Conservation (phyloP, 495 filamentous ascomycete species). For the Neurospora sp. region DNA sequence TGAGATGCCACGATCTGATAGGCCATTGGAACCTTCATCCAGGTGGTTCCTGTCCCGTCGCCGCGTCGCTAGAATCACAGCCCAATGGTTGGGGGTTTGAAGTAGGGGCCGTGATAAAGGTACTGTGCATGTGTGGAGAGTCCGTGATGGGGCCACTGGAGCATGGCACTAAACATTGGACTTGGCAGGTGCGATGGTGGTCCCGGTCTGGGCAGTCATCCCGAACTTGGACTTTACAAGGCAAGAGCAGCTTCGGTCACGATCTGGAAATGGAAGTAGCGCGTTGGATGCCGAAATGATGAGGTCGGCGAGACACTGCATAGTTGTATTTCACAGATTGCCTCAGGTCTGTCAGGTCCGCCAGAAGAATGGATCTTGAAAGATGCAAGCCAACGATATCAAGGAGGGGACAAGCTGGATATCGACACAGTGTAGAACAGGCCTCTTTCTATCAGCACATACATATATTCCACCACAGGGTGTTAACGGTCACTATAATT, state of each 20-base stretch:
- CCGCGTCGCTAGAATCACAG: neutral
- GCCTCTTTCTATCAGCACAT: too few relatives aligned
- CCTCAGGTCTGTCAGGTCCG: too few relatives aligned
- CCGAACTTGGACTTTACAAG: neutral
- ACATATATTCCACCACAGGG: neutral
- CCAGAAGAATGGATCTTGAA: too few relatives aligned
- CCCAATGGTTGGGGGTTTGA: neutral
- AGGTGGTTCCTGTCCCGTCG: neutral
- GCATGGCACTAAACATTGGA: neutral
- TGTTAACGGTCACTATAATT: neutral
- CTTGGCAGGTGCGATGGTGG: too few relatives aligned
- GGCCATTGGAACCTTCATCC: neutral
- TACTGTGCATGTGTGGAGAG: too few relatives aligned
- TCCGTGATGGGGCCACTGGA: neutral
- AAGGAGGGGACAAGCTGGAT: too few relatives aligned
- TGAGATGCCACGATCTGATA: neutral
- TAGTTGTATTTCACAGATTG: too few relatives aligned
- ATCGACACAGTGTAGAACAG: too few relatives aligned
- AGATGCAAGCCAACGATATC: too few relatives aligned
- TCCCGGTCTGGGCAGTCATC: neutral
- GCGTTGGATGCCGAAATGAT: neutral
- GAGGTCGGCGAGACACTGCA: neutral
- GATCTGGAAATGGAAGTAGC: neutral
- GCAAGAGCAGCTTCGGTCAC: neutral
- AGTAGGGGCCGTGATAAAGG: neutral